Base-by-base conservation (phyloP, 129 eudicot species). In the Helianthus tuberosus region DNA sequence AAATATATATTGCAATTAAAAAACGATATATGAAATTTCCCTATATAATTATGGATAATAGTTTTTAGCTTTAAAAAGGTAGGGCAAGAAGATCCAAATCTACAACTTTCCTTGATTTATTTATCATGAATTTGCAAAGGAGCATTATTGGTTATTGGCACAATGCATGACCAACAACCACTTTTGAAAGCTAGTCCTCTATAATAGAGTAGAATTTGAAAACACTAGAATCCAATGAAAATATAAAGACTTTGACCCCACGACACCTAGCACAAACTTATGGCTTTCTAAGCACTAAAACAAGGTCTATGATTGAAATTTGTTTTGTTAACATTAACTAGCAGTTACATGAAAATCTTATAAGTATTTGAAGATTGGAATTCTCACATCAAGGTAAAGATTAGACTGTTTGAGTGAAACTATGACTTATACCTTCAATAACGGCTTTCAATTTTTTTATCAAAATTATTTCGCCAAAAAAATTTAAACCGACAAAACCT, bases 171-270 rank as follows among this genome's bases (percentile, higher is more conserved):
- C 83, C 83, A 79, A 72, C 78, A 65, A 46, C 78, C 78, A 72
- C 83, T 73, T 79, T 72, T 64, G 83, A 72, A 72, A 64, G 77
- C 73, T 66, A 64, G 73, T 54, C 82, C 73, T 71, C 32, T 44
- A 29, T 29, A 23, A 72, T 29, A 44, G 36, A 48, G 68, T 72
- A 44, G 53, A 79, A 32, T 79, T 79, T 79, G 77, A 78, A 71
- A 73, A 41, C 68, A 68, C 39, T 61, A 81, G 89, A 82, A 85
- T 81, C 89, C 86, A 55, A 83, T 57, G 84, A 53, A 75, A 77
- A 48, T 49, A 67, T 23, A 79, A 59, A 59, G 54, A 49, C 46
- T 76, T 64, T 73, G 85, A 77, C 75, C 92, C 92, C 89, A 86
- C 82, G 51, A 81, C 57, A 73, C 84, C 82, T 72, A 75, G 51